These are phyloP conservation scores for Meyerozyma sp. DNA, from an alignment of 1,139 yeast genomes.

Conservation along the genomic window DNA sequence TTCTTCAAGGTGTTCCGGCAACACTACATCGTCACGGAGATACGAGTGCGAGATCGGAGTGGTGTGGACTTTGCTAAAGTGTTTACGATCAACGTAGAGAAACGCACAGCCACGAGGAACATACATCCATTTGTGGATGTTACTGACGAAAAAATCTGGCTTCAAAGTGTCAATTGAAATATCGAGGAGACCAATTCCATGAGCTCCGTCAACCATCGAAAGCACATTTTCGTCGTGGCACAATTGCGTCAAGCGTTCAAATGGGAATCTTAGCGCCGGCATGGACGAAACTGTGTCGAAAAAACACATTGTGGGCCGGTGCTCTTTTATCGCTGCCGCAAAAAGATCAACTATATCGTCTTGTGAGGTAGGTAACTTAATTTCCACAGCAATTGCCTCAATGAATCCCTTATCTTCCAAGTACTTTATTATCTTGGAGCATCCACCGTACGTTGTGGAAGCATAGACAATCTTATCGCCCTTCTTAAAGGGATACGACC, in stretches of 20 bases:
- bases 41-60: constrained; percentile 10
- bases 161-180: constrained; percentile 5
- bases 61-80: constrained; percentile 8
- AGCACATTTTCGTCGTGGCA: constrained; percentile 8
- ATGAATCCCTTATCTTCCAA: constrained; percentile 39
- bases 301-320: constrained; percentile 1
- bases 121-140: constrained; percentile 12
- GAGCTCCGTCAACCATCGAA: constrained; percentile 13
- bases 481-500: constrained; percentile 46
- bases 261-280: constrained; percentile 10
- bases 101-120: constrained; percentile 12
- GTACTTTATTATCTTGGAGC: constrained; percentile 49
- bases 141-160: constrained; percentile 11
- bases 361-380: constrained; percentile 22
- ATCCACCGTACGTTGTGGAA: constrained; percentile 54
- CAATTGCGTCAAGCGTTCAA: constrained; percentile 5
- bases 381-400: constrained; percentile 22
- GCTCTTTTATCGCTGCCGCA: constrained; percentile 21
- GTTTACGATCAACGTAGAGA: constrained; percentile 9
- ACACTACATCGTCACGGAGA: constrained; percentile 2
- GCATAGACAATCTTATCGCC: constrained; percentile 52
- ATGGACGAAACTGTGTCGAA: constrained; percentile 11
- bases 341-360: constrained; percentile 42
- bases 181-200: constrained; percentile 10
- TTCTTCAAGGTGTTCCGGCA: constrained; percentile 2